A percentile compares a stretch with the other conserved stretches of the same genome.
Conservation (phyloP, 169 alveolate genomes). For the Plasmodium gallinaceum region DNA sequence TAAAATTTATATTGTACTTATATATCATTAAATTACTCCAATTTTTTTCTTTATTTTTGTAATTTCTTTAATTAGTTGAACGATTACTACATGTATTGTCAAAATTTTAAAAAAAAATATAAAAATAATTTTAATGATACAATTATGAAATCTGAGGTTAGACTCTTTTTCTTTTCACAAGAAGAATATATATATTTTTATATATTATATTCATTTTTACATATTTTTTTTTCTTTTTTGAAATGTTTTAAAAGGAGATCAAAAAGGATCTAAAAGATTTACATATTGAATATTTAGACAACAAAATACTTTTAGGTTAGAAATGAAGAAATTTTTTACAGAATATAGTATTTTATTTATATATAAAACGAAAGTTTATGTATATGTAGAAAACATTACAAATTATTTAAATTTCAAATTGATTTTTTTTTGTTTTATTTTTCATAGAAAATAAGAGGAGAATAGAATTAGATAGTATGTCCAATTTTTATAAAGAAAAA, state of each 20-base stretch:
- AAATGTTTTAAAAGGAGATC: constrained; percentile 32
- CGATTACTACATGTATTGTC: constrained; percentile 52
- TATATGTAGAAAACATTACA: neutral
- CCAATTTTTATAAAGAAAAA: constrained; percentile 58
- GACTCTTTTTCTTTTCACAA: neutral
- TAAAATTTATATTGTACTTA: neutral
- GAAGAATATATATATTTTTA: too few relatives aligned
- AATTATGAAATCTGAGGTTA: constrained; percentile 66
- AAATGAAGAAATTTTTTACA: neutral
- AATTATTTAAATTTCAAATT: neutral
- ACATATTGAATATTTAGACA: constrained; percentile 45
- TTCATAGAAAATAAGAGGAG: constrained; percentile 53
- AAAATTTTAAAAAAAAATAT: constrained; percentile 44
- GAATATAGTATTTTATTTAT: neutral
- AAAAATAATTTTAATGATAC: constrained; percentile 43
- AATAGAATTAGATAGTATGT: constrained; percentile 41
- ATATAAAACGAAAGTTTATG: neutral
- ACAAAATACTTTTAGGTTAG: constrained; percentile 47
- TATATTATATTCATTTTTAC: neutral
- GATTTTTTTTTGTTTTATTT: neutral
- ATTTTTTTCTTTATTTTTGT: neutral
- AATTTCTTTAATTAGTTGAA: constrained; percentile 18
- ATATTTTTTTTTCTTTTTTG: neutral
- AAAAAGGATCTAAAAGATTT: constrained; percentile 51
- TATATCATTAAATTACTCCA: neutral